Evolutionary conservation across 1,139 yeast species (phyloP).

Genomic region (Scheffersomyces quercinus): DNA sequence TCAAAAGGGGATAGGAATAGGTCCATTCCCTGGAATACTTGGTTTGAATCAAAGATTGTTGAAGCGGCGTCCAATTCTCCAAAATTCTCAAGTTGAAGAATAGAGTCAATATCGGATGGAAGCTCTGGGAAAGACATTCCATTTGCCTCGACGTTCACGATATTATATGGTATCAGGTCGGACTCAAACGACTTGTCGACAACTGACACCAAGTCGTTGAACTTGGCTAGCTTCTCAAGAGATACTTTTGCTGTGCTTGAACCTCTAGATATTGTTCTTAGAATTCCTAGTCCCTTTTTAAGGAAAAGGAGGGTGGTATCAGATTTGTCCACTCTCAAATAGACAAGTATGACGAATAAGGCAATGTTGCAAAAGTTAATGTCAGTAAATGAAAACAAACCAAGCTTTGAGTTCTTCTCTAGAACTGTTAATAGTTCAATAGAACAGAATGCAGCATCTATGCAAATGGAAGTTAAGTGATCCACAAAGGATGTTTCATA

Average conservation of each 20-base stretch:
- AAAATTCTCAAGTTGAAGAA: neutral
- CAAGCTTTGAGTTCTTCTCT: constrained; percentile 15
- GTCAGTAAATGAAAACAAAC: constrained; percentile 19
- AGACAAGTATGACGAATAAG: constrained; percentile 16
- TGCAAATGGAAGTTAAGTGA: constrained; percentile 18
- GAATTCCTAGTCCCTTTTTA: constrained; percentile 17
- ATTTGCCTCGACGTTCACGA: neutral
- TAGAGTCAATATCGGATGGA: neutral
- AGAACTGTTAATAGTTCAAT: constrained; percentile 16
- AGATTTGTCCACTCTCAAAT: constrained; percentile 17
- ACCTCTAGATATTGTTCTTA: constrained; percentile 16
- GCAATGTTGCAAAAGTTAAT: constrained; percentile 17
- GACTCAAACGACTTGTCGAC: neutral
- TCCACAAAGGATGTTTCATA: constrained; percentile 15
- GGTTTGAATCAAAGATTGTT: no score
- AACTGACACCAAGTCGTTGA: neutral
- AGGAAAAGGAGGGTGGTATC: constrained; percentile 16
- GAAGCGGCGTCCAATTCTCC: neutral
- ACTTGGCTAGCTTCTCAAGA: neutral
- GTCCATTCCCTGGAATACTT: no score
- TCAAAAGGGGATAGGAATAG: no score
- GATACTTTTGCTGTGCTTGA: constrained; percentile 2
- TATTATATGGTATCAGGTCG: neutral
- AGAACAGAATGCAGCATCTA: constrained; percentile 19
- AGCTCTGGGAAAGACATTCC: neutral